phyloP scores from a whole-genome alignment of 2,329 filamentous ascomycete genomes.

The Aspergillus neotritici region DNA sequence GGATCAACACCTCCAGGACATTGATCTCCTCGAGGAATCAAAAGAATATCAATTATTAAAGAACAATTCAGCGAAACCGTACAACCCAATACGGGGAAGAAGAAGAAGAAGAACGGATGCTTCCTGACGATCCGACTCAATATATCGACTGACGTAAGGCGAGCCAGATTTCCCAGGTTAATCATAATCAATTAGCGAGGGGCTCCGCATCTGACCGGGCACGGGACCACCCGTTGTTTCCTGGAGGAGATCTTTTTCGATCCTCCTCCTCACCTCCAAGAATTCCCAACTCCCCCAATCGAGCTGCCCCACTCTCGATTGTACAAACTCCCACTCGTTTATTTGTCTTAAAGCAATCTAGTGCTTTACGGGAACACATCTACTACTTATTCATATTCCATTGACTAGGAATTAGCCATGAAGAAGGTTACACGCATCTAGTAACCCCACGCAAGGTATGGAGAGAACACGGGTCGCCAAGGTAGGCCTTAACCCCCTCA shows the following conservation, averaged over 20 bases:
- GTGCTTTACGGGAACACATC: no score
- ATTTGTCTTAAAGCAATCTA: background rate
- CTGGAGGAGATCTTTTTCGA: background rate
- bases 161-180: no score
- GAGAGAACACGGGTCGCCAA: conserved; percentile 43
- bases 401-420: conserved; percentile 18
- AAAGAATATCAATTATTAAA: no score
- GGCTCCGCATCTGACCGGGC: conserved; percentile 21
- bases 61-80: no score
- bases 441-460: conserved; percentile 33
- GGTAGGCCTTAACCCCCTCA: conserved; percentile 21
- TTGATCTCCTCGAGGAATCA: no score
- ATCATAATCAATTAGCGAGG: conserved; percentile 11
- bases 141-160: conserved; percentile 2
- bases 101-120: no score
- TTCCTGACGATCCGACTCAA: no score
- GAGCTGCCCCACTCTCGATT: no score
- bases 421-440: conserved; percentile 26
- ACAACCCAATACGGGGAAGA: no score
- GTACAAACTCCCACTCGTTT: background rate
- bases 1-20: no score
- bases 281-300: background rate
- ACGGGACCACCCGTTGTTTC: conserved; percentile 4
- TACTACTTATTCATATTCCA: background rate
- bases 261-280: background rate